Conservation (phyloP, 192 early-diverging fungal species). For the Dissophora ornata region DNA sequence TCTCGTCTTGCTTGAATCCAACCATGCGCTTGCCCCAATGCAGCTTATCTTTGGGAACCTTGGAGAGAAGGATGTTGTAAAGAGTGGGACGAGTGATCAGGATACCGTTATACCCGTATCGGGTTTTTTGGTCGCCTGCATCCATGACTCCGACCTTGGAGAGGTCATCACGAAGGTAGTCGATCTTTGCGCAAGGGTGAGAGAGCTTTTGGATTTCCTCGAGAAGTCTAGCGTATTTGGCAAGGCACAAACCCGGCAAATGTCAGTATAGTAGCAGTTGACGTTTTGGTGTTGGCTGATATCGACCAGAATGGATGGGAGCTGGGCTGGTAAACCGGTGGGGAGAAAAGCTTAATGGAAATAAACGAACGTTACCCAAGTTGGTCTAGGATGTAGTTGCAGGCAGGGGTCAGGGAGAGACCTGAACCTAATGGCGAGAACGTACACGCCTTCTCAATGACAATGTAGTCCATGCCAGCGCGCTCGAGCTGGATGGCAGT, state of each 20-base stretch:
- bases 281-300: too few relatives aligned
- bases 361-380: conserved; percentile 7
- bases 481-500: conserved; percentile 31
- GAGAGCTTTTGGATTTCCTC: conserved; percentile 14
- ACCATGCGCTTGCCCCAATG: conserved; percentile 25
- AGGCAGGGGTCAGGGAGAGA: conserved; percentile 25
- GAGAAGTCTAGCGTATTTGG: background rate
- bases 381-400: conserved; percentile 32
- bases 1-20: conserved; percentile 5
- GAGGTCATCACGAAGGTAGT: conserved; percentile 29
- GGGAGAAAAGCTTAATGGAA: background rate
- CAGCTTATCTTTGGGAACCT: conserved; percentile 25
- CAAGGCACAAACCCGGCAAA: too few relatives aligned
- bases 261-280: too few relatives aligned
- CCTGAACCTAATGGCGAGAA: conserved; percentile 17
- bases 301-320: too few relatives aligned
- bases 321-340: too few relatives aligned
- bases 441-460: conserved; percentile 19
- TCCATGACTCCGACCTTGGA: conserved; percentile 24
- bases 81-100: conserved; percentile 20
- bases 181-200: conserved; percentile 21
- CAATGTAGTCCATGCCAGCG: conserved; percentile 25
- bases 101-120: conserved; percentile 26
- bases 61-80: conserved; percentile 18
- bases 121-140: conserved; percentile 1